Percentiles rank a stretch among this genome's conserved stretches.
Evolutionary conservation across 2,329 filamentous ascomycete species (phyloP).

Genomic region (Parascedosporium putredinis): DNA sequence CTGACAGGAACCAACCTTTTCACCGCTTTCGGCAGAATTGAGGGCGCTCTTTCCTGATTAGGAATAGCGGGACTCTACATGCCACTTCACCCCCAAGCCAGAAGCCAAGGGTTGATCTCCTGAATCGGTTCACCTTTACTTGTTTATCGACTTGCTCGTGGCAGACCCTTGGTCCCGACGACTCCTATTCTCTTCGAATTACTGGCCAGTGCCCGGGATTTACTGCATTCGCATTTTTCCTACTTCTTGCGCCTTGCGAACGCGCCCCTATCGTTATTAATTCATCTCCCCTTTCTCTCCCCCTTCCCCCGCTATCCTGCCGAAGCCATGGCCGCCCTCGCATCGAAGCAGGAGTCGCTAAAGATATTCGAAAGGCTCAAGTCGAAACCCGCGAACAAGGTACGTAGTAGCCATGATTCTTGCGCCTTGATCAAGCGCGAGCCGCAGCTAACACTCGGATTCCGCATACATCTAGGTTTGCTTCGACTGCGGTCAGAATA

Average conservation of each 20-base stretch:
- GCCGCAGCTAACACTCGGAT: no score
- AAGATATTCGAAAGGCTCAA: slow-evolving; percentile 98
- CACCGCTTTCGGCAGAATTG: slow-evolving; percentile 30
- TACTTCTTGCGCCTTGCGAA: not conserved
- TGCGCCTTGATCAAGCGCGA: no score
- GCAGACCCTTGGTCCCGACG: not conserved
- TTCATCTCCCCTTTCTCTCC: slow-evolving; percentile 7
- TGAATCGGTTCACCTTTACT: not conserved
- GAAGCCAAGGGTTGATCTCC: not conserved
- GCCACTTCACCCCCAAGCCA: slow-evolving; percentile 33
- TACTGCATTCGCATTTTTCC: not conserved
- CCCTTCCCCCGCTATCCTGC: slow-evolving; percentile 12
- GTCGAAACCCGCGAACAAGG: slow-evolving; percentile 89
- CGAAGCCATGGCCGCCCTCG: slow-evolving; percentile 54
- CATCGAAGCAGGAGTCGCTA: slow-evolving; percentile 88
- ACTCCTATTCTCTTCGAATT: not conserved
- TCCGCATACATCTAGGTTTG: no score
- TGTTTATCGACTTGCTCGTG: not conserved
- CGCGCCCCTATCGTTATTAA: not conserved
- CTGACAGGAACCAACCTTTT: no score
- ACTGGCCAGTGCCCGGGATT: not conserved
- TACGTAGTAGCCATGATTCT: no score
- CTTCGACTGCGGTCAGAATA: slow-evolving; percentile 96
- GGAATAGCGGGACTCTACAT: slow-evolving; percentile 28
- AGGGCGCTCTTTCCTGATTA: slow-evolving; percentile 15